phyloP scores from a whole-genome alignment of 345 rosid genomes.

The Nasturtium officinale region DNA sequence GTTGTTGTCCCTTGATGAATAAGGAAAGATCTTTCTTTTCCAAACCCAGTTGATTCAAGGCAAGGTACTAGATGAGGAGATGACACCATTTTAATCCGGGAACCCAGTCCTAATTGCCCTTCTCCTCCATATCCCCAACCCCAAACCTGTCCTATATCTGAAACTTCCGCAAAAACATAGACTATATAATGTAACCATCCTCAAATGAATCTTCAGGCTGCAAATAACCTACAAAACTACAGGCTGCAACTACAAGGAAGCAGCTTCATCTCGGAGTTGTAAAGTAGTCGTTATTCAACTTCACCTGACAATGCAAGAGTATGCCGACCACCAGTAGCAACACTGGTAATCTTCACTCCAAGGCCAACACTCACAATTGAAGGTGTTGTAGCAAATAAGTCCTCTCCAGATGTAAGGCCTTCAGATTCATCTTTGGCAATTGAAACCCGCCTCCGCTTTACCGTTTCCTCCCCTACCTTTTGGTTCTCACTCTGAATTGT shows the following conservation, averaged over 20 bases:
- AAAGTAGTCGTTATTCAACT: constrained; percentile 23
- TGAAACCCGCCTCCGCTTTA: constrained; percentile 62
- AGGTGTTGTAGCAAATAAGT: constrained; percentile 57
- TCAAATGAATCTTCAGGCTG: constrained; percentile 63
- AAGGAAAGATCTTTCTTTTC: constrained; percentile 50
- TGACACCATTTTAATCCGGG: constrained; percentile 78
- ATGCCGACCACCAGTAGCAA: constrained; percentile 88
- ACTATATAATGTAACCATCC: constrained; percentile 44
- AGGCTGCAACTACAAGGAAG: constrained; percentile 49
- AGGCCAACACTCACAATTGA: constrained; percentile 57
- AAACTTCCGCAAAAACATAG: constrained; percentile 71
- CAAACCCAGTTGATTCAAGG: constrained; percentile 51
- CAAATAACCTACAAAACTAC: constrained; percentile 64
- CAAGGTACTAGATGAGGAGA: constrained; percentile 80
- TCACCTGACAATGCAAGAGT: constrained; percentile 85
- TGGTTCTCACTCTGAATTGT: constrained; percentile 41
- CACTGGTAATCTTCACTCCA: constrained; percentile 69
- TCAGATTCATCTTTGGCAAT: constrained; percentile 58
- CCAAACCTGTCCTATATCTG: constrained; percentile 97
- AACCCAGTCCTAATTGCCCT: constrained; percentile 89
- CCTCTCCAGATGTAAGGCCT: constrained; percentile 53
- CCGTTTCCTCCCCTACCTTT: constrained; percentile 57
- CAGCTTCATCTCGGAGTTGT: constrained; percentile 40
- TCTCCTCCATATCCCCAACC: constrained; percentile 99
- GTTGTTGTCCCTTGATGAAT: constrained; percentile 52